These are phyloP conservation scores for Scheffersomyces segobiensis DNA, from an alignment of 1,139 yeast species.

Conservation along the genomic window DNA sequence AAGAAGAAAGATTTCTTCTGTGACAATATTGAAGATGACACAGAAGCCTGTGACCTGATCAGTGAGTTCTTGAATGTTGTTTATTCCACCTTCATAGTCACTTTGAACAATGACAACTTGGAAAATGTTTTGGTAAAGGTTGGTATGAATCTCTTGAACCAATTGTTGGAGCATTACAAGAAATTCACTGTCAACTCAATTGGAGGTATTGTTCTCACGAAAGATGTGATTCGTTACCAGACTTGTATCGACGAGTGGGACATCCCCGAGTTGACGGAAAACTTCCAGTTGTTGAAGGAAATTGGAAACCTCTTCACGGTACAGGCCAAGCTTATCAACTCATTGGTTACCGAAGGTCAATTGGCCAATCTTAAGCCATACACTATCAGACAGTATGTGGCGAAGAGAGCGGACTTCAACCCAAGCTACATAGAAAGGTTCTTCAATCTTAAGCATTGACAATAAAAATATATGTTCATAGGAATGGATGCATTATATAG, in stretches of 20 bases:
- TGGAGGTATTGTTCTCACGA: slow-evolving; percentile 84
- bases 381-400: slow-evolving; percentile 66
- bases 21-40: slow-evolving; percentile 60
- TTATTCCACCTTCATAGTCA: slow-evolving; percentile 30
- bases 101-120: slow-evolving; percentile 56
- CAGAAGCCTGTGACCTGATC: slow-evolving; percentile 67
- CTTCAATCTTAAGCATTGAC: slow-evolving; percentile 33
- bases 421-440: slow-evolving; percentile 55
- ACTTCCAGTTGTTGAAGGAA: slow-evolving; percentile 74
- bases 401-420: slow-evolving; percentile 70
- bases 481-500: background rate
- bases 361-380: slow-evolving; percentile 68
- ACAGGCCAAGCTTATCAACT: slow-evolving; percentile 64
- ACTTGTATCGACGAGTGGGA: slow-evolving; percentile 72
- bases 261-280: slow-evolving; percentile 62
- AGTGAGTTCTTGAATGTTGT: slow-evolving; percentile 53
- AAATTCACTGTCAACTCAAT: slow-evolving; percentile 74
- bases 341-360: slow-evolving; percentile 82
- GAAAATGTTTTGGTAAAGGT: slow-evolving; percentile 54
- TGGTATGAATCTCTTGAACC: slow-evolving; percentile 60
- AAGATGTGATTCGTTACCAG: slow-evolving; percentile 81
- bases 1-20: slow-evolving; percentile 59
- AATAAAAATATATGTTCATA: background rate
- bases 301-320: slow-evolving; percentile 85
- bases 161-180: slow-evolving; percentile 71